A percentile compares a stretch with the other conserved stretches of the same genome.
phyloP scores from a whole-genome alignment of 2,329 filamentous ascomycete species.

The Pseudogymnoascus sp. region DNA sequence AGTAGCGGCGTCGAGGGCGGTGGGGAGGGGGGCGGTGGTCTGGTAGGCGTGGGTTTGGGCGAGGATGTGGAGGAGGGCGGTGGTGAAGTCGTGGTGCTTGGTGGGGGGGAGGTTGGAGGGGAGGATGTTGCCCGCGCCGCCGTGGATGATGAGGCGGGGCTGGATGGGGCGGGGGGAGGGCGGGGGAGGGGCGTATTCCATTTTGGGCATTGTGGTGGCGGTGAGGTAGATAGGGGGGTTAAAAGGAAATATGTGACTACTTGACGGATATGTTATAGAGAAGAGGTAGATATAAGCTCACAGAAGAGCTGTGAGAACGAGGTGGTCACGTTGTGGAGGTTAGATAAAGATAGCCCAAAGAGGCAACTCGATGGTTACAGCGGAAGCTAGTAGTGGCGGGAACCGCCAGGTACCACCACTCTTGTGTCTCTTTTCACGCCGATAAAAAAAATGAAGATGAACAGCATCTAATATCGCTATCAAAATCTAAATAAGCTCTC shows the following conservation, averaged over 20 bases:
- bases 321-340: neutral
- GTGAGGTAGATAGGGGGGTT: neutral
- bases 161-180: constrained; percentile 14
- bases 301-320: neutral
- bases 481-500: neutral
- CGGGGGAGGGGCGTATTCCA: neutral
- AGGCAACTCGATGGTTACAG: neutral
- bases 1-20: constrained; percentile 64
- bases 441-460: neutral
- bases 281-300: neutral
- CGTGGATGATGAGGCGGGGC: constrained; percentile 62
- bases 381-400: constrained; percentile 1
- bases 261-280: neutral
- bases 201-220: neutral
- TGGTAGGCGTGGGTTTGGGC: constrained; percentile 35
- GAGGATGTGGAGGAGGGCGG: constrained; percentile 55
- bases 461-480: constrained; percentile 5
- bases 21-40: constrained; percentile 25
- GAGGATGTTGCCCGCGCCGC: constrained; percentile 63
- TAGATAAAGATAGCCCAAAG: neutral
- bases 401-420: neutral
- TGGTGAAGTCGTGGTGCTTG: constrained; percentile 50
- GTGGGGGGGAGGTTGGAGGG: constrained; percentile 50
- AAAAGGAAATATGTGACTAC: neutral
- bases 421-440: neutral